Base-by-base conservation (phyloP, 2,329 filamentous ascomycete genomes). In the Fusarium beomiforme region DNA sequence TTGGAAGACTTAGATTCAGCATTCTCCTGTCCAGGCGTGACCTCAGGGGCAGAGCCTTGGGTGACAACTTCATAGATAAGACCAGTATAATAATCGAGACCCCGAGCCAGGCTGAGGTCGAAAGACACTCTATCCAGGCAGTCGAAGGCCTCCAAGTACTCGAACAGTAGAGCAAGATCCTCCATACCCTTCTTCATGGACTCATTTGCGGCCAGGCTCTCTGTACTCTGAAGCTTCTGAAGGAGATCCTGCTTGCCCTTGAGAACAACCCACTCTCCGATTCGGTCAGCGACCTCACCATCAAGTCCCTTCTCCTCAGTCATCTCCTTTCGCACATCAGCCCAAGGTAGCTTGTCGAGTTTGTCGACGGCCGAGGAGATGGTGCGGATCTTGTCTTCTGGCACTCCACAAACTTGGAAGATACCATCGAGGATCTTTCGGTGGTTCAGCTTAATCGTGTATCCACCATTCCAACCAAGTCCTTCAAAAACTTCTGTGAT, bases 361-460 rank as follows among this genome's bases (percentile, higher is more conserved):
- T 98, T 98, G 84, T 98, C 95, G 49, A 98, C 95, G 4, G 95
- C 95, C 26, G 93, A 96, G 41, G 92, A 96, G 77, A 98, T 98
- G 33, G 92, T 90, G 59, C 95, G 89, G 73, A 97, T 93, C 85
- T 97, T 95, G 62, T 97, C 92, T 64, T 88, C 84, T 3, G 95
- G 93, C 17, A 98, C 95, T 71, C 95, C 95, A 75, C 93, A 95
- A 31, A 97, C 93, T 79, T 93, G 89, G 82, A 98, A 98, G 73
- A 98, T 88, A 63, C 95, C 95, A 76, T 98, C 95, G 19, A 98
- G 87, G 51, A 98, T 95, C 83, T 97, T 95, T 74, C 95, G 89
- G 88, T 98, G 94, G 84, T 98, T 98, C 78, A 97, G 87, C 78
- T 98, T 97, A 83, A 98, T 96, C 5, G 92, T 95, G 79, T 93